Conservation (phyloP, 768 basidiomycete species). For the Stropharia rugosoannulata region DNA sequence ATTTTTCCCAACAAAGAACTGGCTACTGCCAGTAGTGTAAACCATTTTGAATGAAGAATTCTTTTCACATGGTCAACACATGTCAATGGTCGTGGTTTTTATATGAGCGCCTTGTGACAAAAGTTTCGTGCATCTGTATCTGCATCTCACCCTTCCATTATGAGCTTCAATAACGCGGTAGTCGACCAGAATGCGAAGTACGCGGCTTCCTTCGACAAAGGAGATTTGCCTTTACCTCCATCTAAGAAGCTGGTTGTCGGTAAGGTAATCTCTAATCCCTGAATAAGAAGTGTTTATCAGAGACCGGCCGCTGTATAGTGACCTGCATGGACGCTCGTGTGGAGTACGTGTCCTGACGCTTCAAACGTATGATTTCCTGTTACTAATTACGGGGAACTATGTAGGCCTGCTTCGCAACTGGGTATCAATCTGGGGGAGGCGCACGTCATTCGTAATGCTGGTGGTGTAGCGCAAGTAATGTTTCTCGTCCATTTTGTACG, state of each 20-base stretch:
- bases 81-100: too few species aligned
- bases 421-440: constrained; percentile 68
- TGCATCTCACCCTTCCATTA: constrained; percentile 6
- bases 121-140: background rate
- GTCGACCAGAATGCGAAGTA: constrained; percentile 43
- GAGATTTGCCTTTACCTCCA: constrained; percentile 32
- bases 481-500: background rate
- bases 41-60: background rate
- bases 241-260: constrained; percentile 32
- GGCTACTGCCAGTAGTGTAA: too few species aligned
- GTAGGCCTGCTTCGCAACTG: constrained; percentile 55
- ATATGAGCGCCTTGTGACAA: too few species aligned
- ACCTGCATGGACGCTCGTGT: constrained; percentile 79
- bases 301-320: constrained; percentile 28
- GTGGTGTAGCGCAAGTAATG: constrained; percentile 54
- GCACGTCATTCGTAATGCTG: constrained; percentile 76
- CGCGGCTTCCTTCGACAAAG: constrained; percentile 44
- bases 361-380: constrained; percentile 1
- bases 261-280: constrained; percentile 10
- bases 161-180: constrained; percentile 34
- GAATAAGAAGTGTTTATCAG: background rate
- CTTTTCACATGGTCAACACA: background rate
- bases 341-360: constrained; percentile 41
- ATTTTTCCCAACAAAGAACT: too few species aligned
- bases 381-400: background rate